Percentiles rank a stretch among this genome's conserved stretches.
phyloP scores from a whole-genome alignment of 176 grass and related monocot genomes.

The Zea mays region Zm-B73-REFERENCE-NAM-5.0 NC_050098.1:198200001-198200500 shows the following conservation, averaged over 20 bases:
- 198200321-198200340: not conserved
- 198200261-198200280: too few relatives aligned
- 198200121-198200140: not conserved
- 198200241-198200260: not conserved
- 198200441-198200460: too few relatives aligned
- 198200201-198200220: not conserved
- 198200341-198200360: not conserved
- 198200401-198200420: not conserved
- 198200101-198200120: not conserved
- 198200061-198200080: not conserved
- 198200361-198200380: too few relatives aligned
- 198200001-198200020: constrained; percentile 27
- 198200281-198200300: not conserved
- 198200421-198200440: not conserved
- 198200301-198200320: not conserved
- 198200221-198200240: not conserved
- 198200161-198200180: not conserved
- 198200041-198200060: not conserved
- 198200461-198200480: too few relatives aligned
- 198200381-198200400: too few relatives aligned
- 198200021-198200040: constrained; percentile 17
- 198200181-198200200: not conserved
- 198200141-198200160: not conserved
- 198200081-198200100: not conserved
- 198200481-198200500: too few relatives aligned